Evolutionary conservation across 2,329 filamentous ascomycete species (phyloP), one percentile per base, ranked within the genome.

Genomic region (Verticillium dahliae): DNA sequence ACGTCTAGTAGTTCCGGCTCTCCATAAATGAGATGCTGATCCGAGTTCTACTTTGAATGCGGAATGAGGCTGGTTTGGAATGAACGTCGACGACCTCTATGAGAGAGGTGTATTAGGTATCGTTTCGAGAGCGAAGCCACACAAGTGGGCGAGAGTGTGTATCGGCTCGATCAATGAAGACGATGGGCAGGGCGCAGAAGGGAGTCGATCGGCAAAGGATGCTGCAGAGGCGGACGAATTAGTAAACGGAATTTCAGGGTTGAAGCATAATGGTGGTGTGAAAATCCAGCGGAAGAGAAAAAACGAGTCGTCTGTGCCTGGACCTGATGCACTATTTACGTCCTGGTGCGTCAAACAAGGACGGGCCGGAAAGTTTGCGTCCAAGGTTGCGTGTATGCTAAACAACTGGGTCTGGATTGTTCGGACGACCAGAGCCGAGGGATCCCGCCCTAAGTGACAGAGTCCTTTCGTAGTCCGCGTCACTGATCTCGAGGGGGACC

Each of bases 271-370:
- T 5, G 4, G 27, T 31, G 27, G 4, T 31, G 27, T 31, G 27
- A 5, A 31, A 31, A 31, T 31, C 27, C 27, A 31, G 5, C 27
- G 18, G 1, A 52, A 52, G 9, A 4, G 9, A 31, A 22, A 4
- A 4, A 10, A 52, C 22, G 10, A 18, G 45, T 10, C 18, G 45
- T 52, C 18, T 52, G 45, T 52, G 45, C 18, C 18, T 22, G 18
- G 18, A 11, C 22, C 18, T 27, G 45, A 14, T 52, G 3, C 63
- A 65, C 57, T 59, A 59, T 62, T 59, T 60, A 58, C 62, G 63
- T 62, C 59, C 59, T 60, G 62, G 56, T 63, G 63, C 63, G 63
- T 65, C 63, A 60, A 60, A 38, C 55, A 58, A 13, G 54, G 59
- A 39, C 62, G 62, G 60, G 37, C 62, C 63, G 60, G 61, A 45